Conservation (phyloP, 164 flowering plant species). For the Paratinospora sagittata region DNA sequence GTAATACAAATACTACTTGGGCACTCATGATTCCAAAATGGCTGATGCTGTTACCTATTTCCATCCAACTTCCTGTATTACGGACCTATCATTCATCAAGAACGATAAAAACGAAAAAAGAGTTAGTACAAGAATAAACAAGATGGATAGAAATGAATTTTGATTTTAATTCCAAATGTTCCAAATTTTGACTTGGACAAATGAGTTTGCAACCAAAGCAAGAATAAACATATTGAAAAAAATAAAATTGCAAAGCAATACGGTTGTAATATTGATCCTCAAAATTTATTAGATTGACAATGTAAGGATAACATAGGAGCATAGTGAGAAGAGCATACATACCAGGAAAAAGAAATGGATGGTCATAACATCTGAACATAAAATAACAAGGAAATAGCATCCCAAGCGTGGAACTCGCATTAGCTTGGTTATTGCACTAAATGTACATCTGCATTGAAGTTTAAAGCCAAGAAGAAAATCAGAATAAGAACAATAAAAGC, state of each 20-base stretch:
- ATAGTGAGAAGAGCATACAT: constrained; percentile 31
- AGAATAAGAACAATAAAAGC: background rate
- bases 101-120: constrained; percentile 6
- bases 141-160: background rate
- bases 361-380: constrained; percentile 93
- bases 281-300: background rate
- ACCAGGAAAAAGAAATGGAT: constrained; percentile 99
- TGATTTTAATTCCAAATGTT: too few relatives aligned
- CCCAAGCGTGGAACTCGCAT: constrained; percentile 68
- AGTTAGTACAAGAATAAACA: background rate
- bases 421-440: constrained; percentile 82
- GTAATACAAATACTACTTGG: constrained; percentile 86
- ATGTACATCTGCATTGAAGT: constrained; percentile 67
- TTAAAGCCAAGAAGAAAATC: background rate
- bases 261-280: too few relatives aligned
- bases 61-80: constrained; percentile 99
- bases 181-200: too few relatives aligned
- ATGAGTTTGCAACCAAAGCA: too few relatives aligned
- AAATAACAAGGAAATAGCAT: constrained; percentile 85
- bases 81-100: constrained; percentile 47
- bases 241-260: too few relatives aligned
- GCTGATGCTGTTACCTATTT: constrained; percentile 98
- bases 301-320: background rate
- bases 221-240: too few relatives aligned
- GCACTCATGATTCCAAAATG: constrained; percentile 98